Evolutionary conservation across 73 alveolate species (phyloP).

Genomic region (Paramecium biaurelia): DNA sequence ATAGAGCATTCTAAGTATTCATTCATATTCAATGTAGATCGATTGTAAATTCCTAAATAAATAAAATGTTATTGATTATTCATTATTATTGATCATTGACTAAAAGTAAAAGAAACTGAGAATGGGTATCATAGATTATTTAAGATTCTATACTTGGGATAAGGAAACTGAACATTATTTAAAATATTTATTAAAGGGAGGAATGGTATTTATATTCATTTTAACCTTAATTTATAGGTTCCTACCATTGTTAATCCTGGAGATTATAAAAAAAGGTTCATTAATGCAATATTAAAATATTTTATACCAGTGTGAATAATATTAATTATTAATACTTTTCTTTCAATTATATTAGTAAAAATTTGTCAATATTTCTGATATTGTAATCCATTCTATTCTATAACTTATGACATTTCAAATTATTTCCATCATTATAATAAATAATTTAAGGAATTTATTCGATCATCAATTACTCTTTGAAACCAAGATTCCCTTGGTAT

Average conservation of each 20-base stretch:
- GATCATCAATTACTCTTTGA: too few relatives aligned
- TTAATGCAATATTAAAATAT: slow-evolving; percentile 17
- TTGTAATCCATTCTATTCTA: not conserved
- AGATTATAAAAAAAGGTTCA: slow-evolving; percentile 38
- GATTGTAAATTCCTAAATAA: slow-evolving; percentile 36
- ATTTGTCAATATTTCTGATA: not conserved
- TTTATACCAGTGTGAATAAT: slow-evolving; percentile 48
- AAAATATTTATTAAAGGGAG: slow-evolving; percentile 30
- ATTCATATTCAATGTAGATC: not conserved
- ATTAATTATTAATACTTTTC: not conserved
- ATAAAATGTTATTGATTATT: slow-evolving; percentile 45
- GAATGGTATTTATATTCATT: not conserved
- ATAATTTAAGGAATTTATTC: not conserved
- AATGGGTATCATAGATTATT: slow-evolving; percentile 44
- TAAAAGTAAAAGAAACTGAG: not conserved
- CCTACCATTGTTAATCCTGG: slow-evolving; percentile 48
- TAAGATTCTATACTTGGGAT: slow-evolving; percentile 48
- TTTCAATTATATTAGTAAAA: not conserved
- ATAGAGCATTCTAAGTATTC: slow-evolving; percentile 42
- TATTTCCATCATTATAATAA: not conserved
- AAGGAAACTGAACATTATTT: slow-evolving; percentile 52
- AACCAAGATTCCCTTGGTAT: too few relatives aligned
- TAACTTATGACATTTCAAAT: not conserved
- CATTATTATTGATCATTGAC: not conserved
- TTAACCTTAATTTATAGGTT: not conserved